Evolutionary conservation across 208 protist species (phyloP).

Genomic region (Leishmania aethiopica): DNA sequence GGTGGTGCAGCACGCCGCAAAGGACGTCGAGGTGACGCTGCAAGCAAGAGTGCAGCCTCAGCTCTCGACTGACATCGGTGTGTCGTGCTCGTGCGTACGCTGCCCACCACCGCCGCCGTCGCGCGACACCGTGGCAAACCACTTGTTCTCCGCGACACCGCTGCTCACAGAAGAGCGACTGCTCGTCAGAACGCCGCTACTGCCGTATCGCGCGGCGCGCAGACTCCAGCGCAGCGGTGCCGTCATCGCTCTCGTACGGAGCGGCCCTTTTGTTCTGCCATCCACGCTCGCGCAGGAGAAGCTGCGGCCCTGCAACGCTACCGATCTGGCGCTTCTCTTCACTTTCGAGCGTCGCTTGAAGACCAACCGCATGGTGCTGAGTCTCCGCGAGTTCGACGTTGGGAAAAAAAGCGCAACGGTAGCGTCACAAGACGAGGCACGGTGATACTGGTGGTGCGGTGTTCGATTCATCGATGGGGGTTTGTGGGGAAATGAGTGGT

Average conservation of each 20-base stretch:
- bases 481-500: background rate
- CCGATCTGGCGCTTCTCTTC: slow-evolving; percentile 80
- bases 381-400: slow-evolving; percentile 70
- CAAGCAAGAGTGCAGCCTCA: slow-evolving; percentile 37
- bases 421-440: background rate
- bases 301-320: slow-evolving; percentile 43
- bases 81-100: slow-evolving; percentile 63
- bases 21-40: slow-evolving; percentile 38
- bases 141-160: slow-evolving; percentile 13
- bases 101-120: slow-evolving; percentile 12
- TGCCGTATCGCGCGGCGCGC: slow-evolving; percentile 69
- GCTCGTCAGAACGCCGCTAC: slow-evolving; percentile 67
- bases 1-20: slow-evolving; percentile 42
- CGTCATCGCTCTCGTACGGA: slow-evolving; percentile 62
- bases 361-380: slow-evolving; percentile 83
- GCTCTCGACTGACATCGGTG: slow-evolving; percentile 32
- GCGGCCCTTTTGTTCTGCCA: slow-evolving; percentile 72
- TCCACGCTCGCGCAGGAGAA: slow-evolving; percentile 37
- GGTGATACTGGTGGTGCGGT: background rate
- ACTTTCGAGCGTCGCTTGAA: slow-evolving; percentile 87
- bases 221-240: slow-evolving; percentile 57
- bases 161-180: slow-evolving; percentile 48
- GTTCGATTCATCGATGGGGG: background rate
- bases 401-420: background rate
- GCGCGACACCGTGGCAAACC: slow-evolving; percentile 21